phyloP scores from a whole-genome alignment of 1,284 basidiomycete species.

The Cryptococcus amylolentus region DNA sequence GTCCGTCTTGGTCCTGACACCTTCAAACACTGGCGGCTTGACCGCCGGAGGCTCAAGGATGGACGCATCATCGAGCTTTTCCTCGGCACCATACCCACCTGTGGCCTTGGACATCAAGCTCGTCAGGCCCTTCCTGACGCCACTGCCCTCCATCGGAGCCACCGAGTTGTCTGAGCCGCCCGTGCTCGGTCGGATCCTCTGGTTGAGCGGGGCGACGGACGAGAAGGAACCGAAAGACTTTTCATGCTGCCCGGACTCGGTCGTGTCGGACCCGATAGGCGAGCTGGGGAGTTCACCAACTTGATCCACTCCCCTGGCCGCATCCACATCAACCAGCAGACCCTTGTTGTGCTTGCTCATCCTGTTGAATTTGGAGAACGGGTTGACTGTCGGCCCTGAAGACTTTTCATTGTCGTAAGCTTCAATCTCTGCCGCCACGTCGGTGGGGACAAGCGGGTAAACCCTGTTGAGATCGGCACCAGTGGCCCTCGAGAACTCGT shows the following conservation, averaged over 20 bases:
- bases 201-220: conserved; percentile 1
- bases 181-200: conserved; percentile 9
- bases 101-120: conserved; percentile 14
- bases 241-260: not conserved
- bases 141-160: conserved; percentile 6
- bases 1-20: conserved; percentile 38
- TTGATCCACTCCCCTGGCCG: not conserved
- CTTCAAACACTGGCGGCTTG: conserved; percentile 32
- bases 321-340: conserved; percentile 18
- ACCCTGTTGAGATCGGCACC: conserved; percentile 46
- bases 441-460: conserved; percentile 44
- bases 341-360: conserved; percentile 14
- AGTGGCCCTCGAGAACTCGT: conserved; percentile 47
- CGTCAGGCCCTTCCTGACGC: conserved; percentile 17
- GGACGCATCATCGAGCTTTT: not conserved
- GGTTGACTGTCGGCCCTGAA: conserved; percentile 14
- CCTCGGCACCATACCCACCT: conserved; percentile 2
- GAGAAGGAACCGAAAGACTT: not conserved
- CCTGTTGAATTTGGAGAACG: conserved; percentile 11
- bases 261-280: not conserved
- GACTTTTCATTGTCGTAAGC: conserved; percentile 24
- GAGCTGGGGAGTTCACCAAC: not conserved
- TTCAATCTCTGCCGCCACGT: conserved; percentile 41
- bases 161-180: conserved; percentile 9
- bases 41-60: conserved; percentile 9